Base-by-base conservation (phyloP, 2,329 filamentous ascomycete species). In the Diaporthe ilicicola region DNA sequence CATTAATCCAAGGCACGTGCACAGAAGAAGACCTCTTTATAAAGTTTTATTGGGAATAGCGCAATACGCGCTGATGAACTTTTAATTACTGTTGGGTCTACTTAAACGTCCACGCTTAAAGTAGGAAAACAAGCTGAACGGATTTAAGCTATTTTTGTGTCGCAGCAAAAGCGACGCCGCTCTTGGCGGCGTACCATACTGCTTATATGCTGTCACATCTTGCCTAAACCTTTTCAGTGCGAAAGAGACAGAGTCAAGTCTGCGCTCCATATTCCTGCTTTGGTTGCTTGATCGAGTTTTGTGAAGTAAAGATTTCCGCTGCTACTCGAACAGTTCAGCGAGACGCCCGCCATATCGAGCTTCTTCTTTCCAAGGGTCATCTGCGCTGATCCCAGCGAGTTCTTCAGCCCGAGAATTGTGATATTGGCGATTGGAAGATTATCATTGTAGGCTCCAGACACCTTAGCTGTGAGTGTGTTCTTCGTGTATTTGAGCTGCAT, bases 191-290 rank as follows among this genome's bases (percentile, higher is more conserved):
- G n/a, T n/a, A n/a, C n/a, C n/a, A n/a, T n/a, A n/a, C n/a, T n/a
- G n/a, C n/a, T n/a, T n/a, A n/a, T n/a, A n/a, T n/a, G n/a, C n/a
- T n/a, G n/a, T n/a, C n/a, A n/a, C n/a, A n/a, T n/a, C n/a, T n/a
- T n/a, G n/a, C n/a, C 39, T 6, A 12, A 48, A 48, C 9, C 44
- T 10, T 48, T 46, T 46, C 19, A 46, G 15, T 19, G 17, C 19
- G 44, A 48, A 17, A 59, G 37, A 22, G 54, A 59, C 19, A 59
- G 7, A 15, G 54, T 59, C 32, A 59, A 59, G n/a, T 62, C 24
- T n/a, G 56, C 39, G 39, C 39, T 62, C 56, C 39, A 62, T 17
- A 32, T 62, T 9, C 56, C 56, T 19, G n/a, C 56, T n/a, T 32
- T 32, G 6, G 56, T 44, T 9, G 24, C 39, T 46, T 29, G 39